Evolutionary conservation across 192 early-diverging fungal species (phyloP).

Genomic region (Podila verticillata): DNA sequence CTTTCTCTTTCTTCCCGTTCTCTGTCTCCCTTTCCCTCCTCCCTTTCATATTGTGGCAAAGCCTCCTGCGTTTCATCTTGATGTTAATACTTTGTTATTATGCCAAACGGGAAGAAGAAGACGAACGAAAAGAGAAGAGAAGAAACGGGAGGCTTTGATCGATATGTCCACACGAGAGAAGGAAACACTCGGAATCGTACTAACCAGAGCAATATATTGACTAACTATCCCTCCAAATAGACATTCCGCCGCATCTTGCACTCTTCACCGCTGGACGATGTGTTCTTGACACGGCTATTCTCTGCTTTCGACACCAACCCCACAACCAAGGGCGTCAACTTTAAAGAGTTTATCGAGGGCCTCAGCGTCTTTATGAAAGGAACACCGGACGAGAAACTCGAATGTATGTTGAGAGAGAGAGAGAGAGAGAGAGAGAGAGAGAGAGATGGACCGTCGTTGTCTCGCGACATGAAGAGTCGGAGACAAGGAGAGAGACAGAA

Average conservation of each 20-base stretch:
- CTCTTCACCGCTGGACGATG: conserved; percentile 69
- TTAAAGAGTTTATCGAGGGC: conserved; percentile 69
- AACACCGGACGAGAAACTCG: conserved; percentile 77
- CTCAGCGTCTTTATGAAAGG: conserved; percentile 83
- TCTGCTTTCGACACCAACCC: conserved; percentile 80
- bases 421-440: no score
- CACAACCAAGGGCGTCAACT: conserved; percentile 42
- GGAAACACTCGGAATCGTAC: not conserved
- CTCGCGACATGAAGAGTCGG: not conserved
- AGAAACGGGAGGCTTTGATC: no score
- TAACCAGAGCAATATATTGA: no score
- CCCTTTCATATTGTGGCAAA: not conserved
- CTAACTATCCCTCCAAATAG: conserved; percentile 18
- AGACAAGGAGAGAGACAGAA: no score
- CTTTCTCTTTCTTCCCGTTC: no score
- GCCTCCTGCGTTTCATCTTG: not conserved
- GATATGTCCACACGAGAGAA: no score
- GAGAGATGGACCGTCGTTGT: not conserved
- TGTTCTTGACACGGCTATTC: conserved; percentile 81
- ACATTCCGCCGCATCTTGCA: conserved; percentile 45
- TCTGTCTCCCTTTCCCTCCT: conserved; percentile 13
- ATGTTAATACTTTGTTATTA: no score
- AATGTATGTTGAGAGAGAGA: conserved; percentile 70
- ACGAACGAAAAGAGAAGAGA: no score
- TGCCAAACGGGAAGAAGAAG: no score